Evolutionary conservation across 2,329 filamentous ascomycete genomes (phyloP).

Genomic region (Blastomyces silverae): DNA sequence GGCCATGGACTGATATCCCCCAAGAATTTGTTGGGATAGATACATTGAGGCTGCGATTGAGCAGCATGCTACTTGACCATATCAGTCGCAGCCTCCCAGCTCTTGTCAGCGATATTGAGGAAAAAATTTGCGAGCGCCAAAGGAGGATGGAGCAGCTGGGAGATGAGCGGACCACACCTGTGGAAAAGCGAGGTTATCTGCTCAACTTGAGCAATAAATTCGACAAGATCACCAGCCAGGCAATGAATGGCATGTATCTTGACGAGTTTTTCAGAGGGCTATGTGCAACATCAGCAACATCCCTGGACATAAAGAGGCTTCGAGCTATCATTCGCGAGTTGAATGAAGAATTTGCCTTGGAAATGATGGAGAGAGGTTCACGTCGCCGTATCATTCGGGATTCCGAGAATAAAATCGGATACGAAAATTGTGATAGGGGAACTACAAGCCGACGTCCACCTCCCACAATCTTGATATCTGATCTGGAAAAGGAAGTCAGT

Average conservation of each 20-base stretch:
- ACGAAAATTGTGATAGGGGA: no score
- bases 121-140: constrained; percentile 31
- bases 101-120: constrained; percentile 26
- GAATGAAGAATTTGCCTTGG: constrained; percentile 32
- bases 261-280: constrained; percentile 29
- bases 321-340: constrained; percentile 19
- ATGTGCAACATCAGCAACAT: background rate
- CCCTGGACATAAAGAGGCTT: constrained; percentile 7
- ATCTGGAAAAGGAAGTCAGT: background rate
- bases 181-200: constrained; percentile 32
- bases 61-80: constrained; percentile 26
- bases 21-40: constrained; percentile 23
- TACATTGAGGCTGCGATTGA: constrained; percentile 24
- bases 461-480: background rate
- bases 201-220: constrained; percentile 37
- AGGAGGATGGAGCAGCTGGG: constrained; percentile 46
- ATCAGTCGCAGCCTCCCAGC: constrained; percentile 26
- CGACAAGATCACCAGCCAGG: constrained; percentile 31
- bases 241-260: constrained; percentile 32
- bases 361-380: no score
- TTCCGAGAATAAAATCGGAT: no score
- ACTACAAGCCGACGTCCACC: no score
- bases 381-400: no score
- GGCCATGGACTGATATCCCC: constrained; percentile 22
- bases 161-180: constrained; percentile 25